Percentiles rank a stretch among this genome's conserved stretches.
Evolutionary conservation across 148 eudicot species (phyloP).

Genomic region (Amaranthus hypochondriacus): DNA sequence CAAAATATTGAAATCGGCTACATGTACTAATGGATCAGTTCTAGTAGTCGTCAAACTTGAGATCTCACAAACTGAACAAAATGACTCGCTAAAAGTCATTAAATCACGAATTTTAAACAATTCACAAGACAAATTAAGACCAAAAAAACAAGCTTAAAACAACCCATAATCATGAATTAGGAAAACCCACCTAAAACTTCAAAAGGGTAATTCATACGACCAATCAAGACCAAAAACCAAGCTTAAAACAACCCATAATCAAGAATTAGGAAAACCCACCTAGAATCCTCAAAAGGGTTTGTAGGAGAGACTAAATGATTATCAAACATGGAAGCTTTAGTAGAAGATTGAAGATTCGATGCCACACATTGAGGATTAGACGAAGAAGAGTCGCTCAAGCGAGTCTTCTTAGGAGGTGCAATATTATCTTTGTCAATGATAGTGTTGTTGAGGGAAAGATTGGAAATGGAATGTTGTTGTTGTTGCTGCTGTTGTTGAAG

Average conservation of each 20-base stretch:
- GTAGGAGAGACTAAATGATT: conserved; percentile 20
- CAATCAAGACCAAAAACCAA: neutral
- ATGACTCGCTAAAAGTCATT: neutral
- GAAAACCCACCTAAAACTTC: conserved; percentile 36
- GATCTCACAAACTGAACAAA: neutral
- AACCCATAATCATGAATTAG: neutral
- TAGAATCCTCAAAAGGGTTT: conserved; percentile 26
- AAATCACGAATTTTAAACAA: neutral
- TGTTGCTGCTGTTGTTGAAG: conserved; percentile 21
- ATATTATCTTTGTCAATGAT: conserved; percentile 11
- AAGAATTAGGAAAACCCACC: conserved; percentile 27
- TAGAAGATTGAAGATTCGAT: conserved; percentile 9
- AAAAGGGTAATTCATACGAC: too few relatives aligned
- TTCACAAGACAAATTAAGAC: too few relatives aligned
- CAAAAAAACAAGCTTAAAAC: neutral
- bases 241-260: neutral
- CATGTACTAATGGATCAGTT: too few relatives aligned
- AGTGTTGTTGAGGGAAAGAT: conserved; percentile 14
- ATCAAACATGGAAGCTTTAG: conserved; percentile 27
- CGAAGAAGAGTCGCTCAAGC: conserved; percentile 8
- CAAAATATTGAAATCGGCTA: too few relatives aligned
- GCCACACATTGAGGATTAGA: conserved; percentile 16
- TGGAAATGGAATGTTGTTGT: conserved; percentile 12
- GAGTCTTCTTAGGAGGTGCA: conserved; percentile 33
- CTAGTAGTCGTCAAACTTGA: neutral